phyloP scores from a whole-genome alignment of 2,329 filamentous ascomycete species.

The Xylaria hypoxylon region DNA sequence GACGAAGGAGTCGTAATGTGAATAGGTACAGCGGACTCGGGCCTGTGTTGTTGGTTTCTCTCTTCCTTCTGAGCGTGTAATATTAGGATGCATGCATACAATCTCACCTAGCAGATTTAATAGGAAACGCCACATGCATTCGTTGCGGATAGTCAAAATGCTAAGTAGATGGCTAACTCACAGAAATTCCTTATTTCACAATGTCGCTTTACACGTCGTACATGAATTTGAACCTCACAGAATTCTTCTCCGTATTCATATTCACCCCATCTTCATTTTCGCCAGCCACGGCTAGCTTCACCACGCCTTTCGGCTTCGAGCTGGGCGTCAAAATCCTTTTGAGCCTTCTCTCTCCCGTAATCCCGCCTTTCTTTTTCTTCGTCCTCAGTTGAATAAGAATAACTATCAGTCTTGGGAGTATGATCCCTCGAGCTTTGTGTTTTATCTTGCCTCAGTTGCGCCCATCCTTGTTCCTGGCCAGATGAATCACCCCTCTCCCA shows the following conservation, averaged over 20 bases:
- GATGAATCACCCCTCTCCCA: conserved; percentile 48
- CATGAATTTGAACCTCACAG: conserved; percentile 6
- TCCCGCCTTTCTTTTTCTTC: conserved; percentile 54
- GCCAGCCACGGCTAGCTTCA: conserved; percentile 31
- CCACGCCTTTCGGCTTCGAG: conserved; percentile 58
- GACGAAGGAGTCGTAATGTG: conserved; percentile 54
- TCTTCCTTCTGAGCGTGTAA: neutral
- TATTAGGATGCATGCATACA: neutral
- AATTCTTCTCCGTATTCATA: neutral
- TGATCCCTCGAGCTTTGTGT: conserved; percentile 38
- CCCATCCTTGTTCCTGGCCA: conserved; percentile 47
- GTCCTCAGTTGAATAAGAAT: conserved; percentile 53
- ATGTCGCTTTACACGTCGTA: conserved; percentile 18
- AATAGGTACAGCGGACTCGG: neutral
- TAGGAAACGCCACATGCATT: neutral
- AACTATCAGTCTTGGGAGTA: conserved; percentile 47
- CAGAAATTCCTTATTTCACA: neutral
- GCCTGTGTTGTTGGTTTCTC: neutral
- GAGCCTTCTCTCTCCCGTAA: conserved; percentile 59
- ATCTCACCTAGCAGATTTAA: conserved; percentile 18
- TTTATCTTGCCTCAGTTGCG: conserved; percentile 45
- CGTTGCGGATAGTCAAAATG: neutral
- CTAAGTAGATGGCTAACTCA: conserved; percentile 8
- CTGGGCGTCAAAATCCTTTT: conserved; percentile 63
- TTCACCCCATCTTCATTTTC: conserved; percentile 14